Base-by-base conservation (phyloP, 257 asterid species). In the Avicennia marina region DNA sequence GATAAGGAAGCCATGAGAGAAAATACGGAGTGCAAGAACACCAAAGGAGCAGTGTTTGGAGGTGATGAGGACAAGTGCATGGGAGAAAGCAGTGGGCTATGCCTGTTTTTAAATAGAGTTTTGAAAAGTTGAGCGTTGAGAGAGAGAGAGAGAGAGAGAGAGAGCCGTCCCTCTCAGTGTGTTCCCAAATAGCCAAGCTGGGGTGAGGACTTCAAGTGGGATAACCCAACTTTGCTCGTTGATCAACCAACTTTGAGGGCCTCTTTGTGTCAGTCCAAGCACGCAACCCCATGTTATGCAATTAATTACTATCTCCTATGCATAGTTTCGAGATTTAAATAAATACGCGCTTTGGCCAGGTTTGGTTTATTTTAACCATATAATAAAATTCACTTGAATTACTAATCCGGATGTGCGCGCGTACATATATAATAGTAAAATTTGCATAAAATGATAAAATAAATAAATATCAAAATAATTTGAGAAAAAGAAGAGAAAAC, bases 31-130 rank as follows among this genome's bases (percentile, higher is more conserved):
- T 36, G 29, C 9, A 22, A 33, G 25, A 51, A 15, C 11, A 21
- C 56, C 44, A 34, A 38, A 39, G 58, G 43, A 66, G 74, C 72
- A 71, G 16, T 17, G 31, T 19, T 72, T 75, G 85, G 86, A 71
- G 72, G 60, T 75, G 89, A 79, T 53, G 80, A 79, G 70, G 95
- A 80, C 90, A 81, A 80, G 74, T 82, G 95, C 90, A 79, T 82
- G 90, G 94, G 87, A 63, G 81, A 67, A 69, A 51, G 78, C 64
- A 66, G 81, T 80, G 86, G 88, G 81, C 78, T 69, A 46, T 58
- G 67, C 63, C 72, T 73, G 75, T 61, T 78, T 85, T 73, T 77
- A 73, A 67, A 80, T 67, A 70, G 34, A 57, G 15, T 13, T 55
- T 56, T 51, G 39, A 42, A 13, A 31, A 13, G 42, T 20, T 52